These are phyloP conservation scores for Ceratonia siliqua DNA, from an alignment of 306 rosid species.

Conservation along the genomic window DNA sequence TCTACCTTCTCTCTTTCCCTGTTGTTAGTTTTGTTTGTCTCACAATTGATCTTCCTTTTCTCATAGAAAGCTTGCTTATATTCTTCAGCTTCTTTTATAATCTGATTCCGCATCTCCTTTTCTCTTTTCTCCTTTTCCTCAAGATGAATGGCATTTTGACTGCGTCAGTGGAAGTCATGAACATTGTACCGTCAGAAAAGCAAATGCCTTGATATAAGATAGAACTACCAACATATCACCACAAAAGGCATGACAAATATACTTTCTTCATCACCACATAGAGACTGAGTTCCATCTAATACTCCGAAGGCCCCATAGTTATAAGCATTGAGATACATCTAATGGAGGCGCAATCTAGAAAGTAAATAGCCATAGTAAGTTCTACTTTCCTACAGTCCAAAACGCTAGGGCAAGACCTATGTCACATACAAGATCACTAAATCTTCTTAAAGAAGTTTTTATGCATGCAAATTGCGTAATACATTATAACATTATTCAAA, in stretches of 20 bases:
- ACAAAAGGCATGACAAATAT: background rate
- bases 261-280: background rate
- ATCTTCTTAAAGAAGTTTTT: background rate
- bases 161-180: conserved; percentile 35
- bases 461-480: background rate
- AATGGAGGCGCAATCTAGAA: background rate
- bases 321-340: background rate
- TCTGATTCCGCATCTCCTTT: conserved; percentile 81
- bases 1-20: conserved; percentile 90
- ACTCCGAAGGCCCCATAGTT: background rate
- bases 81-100: conserved; percentile 90
- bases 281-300: background rate
- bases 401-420: background rate
- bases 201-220: background rate
- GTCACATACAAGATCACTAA: background rate
- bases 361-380: background rate
- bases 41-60: conserved; percentile 75
- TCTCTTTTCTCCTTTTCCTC: conserved; percentile 87
- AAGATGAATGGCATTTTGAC: conserved; percentile 71
- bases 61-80: conserved; percentile 69
- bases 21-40: conserved; percentile 64
- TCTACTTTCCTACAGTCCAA: background rate
- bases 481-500: background rate
- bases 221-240: background rate
- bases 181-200: background rate